A percentile compares a stretch with the other conserved stretches of the same genome.
Evolutionary conservation across 768 basidiomycete species (phyloP).

Genomic region (Asterophora lycoperdoides): DNA sequence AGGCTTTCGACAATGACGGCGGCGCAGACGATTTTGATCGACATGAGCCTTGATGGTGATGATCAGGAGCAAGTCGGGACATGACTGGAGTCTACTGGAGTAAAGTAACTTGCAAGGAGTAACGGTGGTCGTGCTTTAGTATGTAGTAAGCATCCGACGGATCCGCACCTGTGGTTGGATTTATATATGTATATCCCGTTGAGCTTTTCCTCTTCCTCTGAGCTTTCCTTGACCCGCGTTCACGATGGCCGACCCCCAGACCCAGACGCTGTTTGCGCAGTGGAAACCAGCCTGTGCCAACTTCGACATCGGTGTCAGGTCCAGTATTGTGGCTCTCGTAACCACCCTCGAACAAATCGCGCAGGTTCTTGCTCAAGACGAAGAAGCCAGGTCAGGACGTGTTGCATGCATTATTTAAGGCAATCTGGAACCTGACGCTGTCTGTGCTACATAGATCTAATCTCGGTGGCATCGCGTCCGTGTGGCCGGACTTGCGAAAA

Average conservation of each 20-base stretch:
- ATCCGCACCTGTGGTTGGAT: not conserved
- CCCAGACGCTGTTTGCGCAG: slow-evolving; percentile 17
- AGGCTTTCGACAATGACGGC: not conserved
- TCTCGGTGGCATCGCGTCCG: slow-evolving; percentile 36
- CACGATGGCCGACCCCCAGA: slow-evolving; percentile 10
- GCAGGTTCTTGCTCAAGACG: slow-evolving; percentile 45
- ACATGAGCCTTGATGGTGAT: too few species aligned
- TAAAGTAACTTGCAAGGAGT: too few species aligned
- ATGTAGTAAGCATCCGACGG: slow-evolving; percentile 5
- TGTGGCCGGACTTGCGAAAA: slow-evolving; percentile 53
- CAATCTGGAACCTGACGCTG: not conserved
- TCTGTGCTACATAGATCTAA: slow-evolving; percentile 2
- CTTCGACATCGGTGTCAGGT: slow-evolving; percentile 35
- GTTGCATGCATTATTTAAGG: too few species aligned
- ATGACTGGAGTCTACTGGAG: too few species aligned
- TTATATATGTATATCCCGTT: not conserved
- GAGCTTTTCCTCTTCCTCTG: not conserved
- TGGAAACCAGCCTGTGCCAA: slow-evolving; percentile 42
- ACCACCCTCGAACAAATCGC: slow-evolving; percentile 47
- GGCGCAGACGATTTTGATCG: too few species aligned
- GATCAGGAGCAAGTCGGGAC: too few species aligned
- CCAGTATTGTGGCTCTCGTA: slow-evolving; percentile 29
- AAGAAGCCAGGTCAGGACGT: slow-evolving; percentile 31
- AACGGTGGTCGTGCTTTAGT: too few species aligned
- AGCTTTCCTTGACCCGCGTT: not conserved